Base-by-base conservation (phyloP, 2,329 filamentous ascomycete species). In the Coccinonectria pachysandricola region DNA sequence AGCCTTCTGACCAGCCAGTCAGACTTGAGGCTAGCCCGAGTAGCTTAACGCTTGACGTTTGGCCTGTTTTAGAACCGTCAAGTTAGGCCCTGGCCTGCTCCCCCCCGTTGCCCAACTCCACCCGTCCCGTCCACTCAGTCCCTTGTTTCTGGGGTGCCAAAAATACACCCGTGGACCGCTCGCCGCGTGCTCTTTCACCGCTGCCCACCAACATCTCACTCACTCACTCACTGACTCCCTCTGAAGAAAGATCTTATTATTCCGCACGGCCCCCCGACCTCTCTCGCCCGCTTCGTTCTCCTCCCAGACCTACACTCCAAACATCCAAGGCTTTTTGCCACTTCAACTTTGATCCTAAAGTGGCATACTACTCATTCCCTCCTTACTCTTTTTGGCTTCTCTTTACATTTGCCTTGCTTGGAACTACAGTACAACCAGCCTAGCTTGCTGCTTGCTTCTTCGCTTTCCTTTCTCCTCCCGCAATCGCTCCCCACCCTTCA, bases 261-360 rank as follows among this genome's bases (percentile, higher is more conserved):
- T 45, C 43, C 37, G 39, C 42, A 42, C 42, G 35, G 35, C 41
- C 38, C 40, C 30, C 39, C 39, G 45, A 36, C 42, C 36, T 43
- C 34, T 38, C 36, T 31, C 28, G 34, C 40, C 40, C 30, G 26
- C 42, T 37, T 28, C 39, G 22, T 28, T 37, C 28, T 29, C 29
- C 25, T 34, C 22, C 31, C 37, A 21, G 16, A 28, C 22, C 24
- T 42, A 33, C 30, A 31, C 30, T 31, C 40, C 37, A 31, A 27
- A 26, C 28, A 36, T 39, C 26, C 42, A 38, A 30, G 37, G 38
- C 39, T 36, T 30, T 13, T 19, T 24, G 31, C 31, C 15, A 17
- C 23, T n/a, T 8, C 10, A 7, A 17, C 15, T 18, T 11, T 18
- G 19, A 21, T 19, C 17, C 10, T 10, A 7, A 10, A 10, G 17